Evolutionary conservation across 1,284 basidiomycete genomes (phyloP).

Genomic region (Ganoderma multipileum): DNA sequence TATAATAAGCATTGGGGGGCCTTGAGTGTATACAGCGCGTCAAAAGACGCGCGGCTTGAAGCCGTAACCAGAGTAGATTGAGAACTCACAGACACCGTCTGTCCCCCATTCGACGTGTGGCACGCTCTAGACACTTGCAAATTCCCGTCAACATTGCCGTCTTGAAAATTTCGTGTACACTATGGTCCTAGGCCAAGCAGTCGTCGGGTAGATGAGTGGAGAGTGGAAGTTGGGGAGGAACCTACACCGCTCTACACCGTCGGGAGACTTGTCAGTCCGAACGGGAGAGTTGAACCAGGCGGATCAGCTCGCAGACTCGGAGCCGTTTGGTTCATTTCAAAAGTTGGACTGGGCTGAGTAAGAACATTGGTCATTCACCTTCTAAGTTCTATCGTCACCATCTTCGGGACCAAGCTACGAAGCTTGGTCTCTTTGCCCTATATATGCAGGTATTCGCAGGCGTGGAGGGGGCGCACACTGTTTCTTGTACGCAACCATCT

Average conservation of each 20-base stretch:
- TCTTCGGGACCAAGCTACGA: neutral
- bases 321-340: conserved; percentile 2
- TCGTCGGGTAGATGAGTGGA: neutral
- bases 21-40: neutral
- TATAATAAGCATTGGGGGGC: no score
- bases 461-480: neutral
- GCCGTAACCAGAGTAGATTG: neutral
- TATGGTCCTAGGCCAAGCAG: neutral
- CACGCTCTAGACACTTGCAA: neutral
- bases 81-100: neutral
- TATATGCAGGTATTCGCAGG: neutral
- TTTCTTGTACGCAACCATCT: neutral
- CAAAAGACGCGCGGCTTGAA: neutral
- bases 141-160: neutral
- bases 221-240: neutral
- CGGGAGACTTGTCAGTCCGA: neutral
- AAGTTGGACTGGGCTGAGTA: neutral
- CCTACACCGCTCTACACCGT: neutral
- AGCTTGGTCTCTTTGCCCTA: neutral
- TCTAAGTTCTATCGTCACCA: neutral
- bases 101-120: neutral
- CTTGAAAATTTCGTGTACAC: neutral
- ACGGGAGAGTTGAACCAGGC: neutral
- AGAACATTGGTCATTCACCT: neutral
- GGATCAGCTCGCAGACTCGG: neutral